Percentiles rank a stretch among this genome's conserved stretches.
Conservation (phyloP, 257 asterid genomes). For the Forsythia suspensa region DNA sequence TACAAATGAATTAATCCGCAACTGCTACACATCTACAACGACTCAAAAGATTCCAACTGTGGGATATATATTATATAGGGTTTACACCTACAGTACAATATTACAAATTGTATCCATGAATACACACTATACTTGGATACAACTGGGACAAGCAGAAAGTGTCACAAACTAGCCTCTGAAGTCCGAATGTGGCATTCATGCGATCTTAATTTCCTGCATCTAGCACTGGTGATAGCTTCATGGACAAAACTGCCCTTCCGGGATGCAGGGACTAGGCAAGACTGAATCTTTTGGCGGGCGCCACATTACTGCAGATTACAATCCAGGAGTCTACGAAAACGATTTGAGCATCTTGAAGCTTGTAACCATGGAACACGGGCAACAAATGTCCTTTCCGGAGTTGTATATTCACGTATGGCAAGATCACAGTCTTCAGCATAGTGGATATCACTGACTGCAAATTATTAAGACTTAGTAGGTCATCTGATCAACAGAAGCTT, state of each 20-base stretch:
- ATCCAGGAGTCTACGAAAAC: constrained; percentile 55
- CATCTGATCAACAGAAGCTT: not conserved
- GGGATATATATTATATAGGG: not conserved
- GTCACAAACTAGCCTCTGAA: not conserved
- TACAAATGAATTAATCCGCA: not conserved
- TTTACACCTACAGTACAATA: not conserved
- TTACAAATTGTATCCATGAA: not conserved
- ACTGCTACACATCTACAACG: not conserved
- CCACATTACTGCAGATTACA: constrained; percentile 57
- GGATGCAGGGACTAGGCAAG: not conserved
- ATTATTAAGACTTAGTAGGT: not conserved
- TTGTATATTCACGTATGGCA: constrained; percentile 69
- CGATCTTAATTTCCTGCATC: not conserved
- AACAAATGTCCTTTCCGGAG: constrained; percentile 56
- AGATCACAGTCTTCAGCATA: constrained; percentile 54
- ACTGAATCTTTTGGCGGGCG: constrained; percentile 28
- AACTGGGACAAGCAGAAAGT: not conserved
- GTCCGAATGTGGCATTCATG: not conserved
- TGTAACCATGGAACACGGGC: constrained; percentile 69
- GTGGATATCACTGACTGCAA: constrained; percentile 64
- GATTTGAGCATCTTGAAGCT: constrained; percentile 58
- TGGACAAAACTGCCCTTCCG: not conserved
- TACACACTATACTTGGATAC: not conserved
- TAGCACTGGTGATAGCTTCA: not conserved
- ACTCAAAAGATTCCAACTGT: not conserved